A percentile compares a stretch with the other conserved stretches of the same genome.
Conservation (phyloP, 2,329 filamentous ascomycete species). For the Tolypocladium tundrense region DNA sequence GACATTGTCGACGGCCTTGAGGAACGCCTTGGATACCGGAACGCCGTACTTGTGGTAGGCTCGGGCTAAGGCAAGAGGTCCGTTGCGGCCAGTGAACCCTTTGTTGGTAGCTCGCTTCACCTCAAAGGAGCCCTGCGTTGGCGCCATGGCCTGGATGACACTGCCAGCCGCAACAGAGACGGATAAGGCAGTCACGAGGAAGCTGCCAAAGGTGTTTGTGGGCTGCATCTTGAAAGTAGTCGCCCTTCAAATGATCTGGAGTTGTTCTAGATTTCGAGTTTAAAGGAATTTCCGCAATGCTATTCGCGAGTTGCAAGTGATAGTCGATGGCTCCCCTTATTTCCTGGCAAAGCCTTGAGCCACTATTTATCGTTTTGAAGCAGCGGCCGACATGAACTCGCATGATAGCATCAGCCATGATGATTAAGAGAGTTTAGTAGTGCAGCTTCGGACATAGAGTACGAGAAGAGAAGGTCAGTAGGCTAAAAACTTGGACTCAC, state of each 20-base stretch:
- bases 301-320: background rate
- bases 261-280: background rate
- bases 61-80: slow-evolving; percentile 7
- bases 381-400: background rate
- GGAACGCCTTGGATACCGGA: slow-evolving; percentile 19
- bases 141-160: background rate
- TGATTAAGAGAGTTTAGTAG: background rate
- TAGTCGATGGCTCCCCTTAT: background rate
- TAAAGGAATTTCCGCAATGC: background rate
- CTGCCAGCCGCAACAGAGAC: background rate
- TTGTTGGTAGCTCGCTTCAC: background rate
- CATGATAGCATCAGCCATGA: background rate
- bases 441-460: background rate
- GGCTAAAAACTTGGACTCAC: background rate
- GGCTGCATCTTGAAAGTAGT: background rate
- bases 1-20: slow-evolving; percentile 12
- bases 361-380: background rate
- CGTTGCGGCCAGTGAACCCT: background rate
- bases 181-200: background rate
- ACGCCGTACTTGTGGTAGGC: slow-evolving; percentile 27
- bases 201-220: background rate
- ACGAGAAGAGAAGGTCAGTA: background rate
- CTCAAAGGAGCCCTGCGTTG: background rate
- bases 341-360: background rate
- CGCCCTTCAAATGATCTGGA: background rate